Conservation (phyloP, 1,284 basidiomycete species). For the Boletus albobrunnescens region DNA sequence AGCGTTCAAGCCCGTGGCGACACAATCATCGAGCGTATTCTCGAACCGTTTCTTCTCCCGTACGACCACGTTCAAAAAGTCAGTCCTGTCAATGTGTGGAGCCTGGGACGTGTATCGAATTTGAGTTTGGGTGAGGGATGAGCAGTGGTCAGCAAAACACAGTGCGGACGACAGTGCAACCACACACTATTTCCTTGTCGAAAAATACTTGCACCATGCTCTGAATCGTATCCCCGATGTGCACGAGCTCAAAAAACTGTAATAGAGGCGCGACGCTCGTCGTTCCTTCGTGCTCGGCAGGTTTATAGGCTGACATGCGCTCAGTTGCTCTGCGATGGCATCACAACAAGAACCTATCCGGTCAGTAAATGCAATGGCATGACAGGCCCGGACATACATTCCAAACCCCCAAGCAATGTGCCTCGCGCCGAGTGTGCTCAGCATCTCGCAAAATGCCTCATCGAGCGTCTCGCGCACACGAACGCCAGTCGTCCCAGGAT, state of each 20-base stretch:
- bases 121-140: background rate
- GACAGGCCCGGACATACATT: constrained; percentile 45
- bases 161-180: background rate
- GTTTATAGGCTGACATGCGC: constrained; percentile 85
- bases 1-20: constrained; percentile 89
- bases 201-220: constrained; percentile 98
- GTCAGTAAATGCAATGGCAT: background rate
- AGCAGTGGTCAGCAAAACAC: background rate
- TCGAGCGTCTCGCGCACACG: constrained; percentile 88
- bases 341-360: background rate
- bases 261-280: constrained; percentile 84
- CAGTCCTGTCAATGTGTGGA: constrained; percentile 83
- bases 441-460: constrained; percentile 83
- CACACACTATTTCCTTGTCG: constrained; percentile 82
- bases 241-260: constrained; percentile 97
- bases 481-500: constrained; percentile 79
- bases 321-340: constrained; percentile 60
- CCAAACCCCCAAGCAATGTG: constrained; percentile 87
- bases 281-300: constrained; percentile 75
- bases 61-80: constrained; percentile 91
- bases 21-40: constrained; percentile 85
- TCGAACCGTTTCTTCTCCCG: constrained; percentile 97
- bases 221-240: constrained; percentile 95
- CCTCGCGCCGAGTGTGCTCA: constrained; percentile 73
- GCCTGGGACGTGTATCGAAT: constrained; percentile 45